Conservation (phyloP, 148 eudicot genomes). For the Chenopodium formosanum region DNA sequence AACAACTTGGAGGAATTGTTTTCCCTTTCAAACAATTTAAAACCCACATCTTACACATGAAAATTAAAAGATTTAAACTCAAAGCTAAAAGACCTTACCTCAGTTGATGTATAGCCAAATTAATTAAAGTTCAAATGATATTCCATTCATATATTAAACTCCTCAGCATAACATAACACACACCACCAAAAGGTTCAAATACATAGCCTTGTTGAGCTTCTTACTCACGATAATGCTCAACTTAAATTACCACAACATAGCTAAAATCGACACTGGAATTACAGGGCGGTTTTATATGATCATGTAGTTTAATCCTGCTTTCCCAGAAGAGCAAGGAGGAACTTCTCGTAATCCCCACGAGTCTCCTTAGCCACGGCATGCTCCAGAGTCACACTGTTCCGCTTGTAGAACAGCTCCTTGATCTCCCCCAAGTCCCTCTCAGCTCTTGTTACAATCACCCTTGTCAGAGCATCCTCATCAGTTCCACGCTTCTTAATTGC, state of each 20-base stretch:
- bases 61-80: background rate
- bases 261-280: background rate
- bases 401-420: constrained; percentile 64
- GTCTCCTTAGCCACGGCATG: constrained; percentile 60
- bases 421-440: constrained; percentile 65
- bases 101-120: background rate
- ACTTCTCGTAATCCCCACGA: constrained; percentile 65
- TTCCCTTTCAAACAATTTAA: too few relatives aligned
- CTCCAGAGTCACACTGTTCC: constrained; percentile 73
- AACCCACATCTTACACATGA: too few relatives aligned
- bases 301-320: constrained; percentile 24
- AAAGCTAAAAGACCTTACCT: background rate
- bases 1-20: too few relatives aligned
- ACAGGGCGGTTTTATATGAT: background rate
- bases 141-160: constrained; percentile 1
- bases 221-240: background rate
- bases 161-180: constrained; percentile 3
- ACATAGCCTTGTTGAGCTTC: background rate
- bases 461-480: constrained; percentile 72
- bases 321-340: constrained; percentile 79
- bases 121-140: constrained; percentile 2
- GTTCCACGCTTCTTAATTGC: constrained; percentile 59
- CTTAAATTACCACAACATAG: background rate
- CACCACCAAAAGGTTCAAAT: background rate
- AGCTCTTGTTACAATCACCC: constrained; percentile 69